These are phyloP conservation scores for Exophiala sp. DNA, from an alignment of 2,329 filamentous ascomycete genomes.

Conservation along the genomic window DNA sequence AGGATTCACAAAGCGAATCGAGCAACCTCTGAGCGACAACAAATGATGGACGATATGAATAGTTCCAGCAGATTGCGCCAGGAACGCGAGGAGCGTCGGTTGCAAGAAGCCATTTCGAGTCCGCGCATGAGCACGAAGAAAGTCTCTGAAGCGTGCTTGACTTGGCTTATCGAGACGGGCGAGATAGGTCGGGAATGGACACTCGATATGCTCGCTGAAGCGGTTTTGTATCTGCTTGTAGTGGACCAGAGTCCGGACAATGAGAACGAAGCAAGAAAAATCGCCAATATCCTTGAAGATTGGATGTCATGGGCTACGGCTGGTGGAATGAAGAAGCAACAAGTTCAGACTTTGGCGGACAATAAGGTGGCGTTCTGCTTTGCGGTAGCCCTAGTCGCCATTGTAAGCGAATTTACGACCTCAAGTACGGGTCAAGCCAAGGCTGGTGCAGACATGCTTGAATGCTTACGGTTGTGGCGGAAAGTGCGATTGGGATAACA, in stretches of 20 bases:
- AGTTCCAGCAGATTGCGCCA: conserved; percentile 10
- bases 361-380: conserved; percentile 30
- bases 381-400: conserved; percentile 28
- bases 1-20: conserved; percentile 25
- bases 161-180: conserved; percentile 28
- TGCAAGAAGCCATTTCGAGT: conserved; percentile 30
- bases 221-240: conserved; percentile 31
- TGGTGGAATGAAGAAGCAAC: conserved; percentile 30
- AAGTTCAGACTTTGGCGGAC: conserved; percentile 26
- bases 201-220: conserved; percentile 26
- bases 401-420: conserved; percentile 24
- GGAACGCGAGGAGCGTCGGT: conserved; percentile 28
- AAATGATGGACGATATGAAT: conserved; percentile 24
- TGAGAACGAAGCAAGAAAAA: conserved; percentile 21
- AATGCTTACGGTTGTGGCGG: conserved; percentile 32
- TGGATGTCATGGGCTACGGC: conserved; percentile 30
- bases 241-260: conserved; percentile 22
- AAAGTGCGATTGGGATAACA: conserved; percentile 30
- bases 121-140: conserved; percentile 28
- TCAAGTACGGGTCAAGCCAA: conserved; percentile 18
- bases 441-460: conserved; percentile 31
- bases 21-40: conserved; percentile 19
- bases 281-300: conserved; percentile 29
- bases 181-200: conserved; percentile 29
- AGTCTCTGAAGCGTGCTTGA: conserved; percentile 29